Base-by-base conservation (phyloP, 768 basidiomycete genomes). In the Sarcodon aspratus region DNA sequence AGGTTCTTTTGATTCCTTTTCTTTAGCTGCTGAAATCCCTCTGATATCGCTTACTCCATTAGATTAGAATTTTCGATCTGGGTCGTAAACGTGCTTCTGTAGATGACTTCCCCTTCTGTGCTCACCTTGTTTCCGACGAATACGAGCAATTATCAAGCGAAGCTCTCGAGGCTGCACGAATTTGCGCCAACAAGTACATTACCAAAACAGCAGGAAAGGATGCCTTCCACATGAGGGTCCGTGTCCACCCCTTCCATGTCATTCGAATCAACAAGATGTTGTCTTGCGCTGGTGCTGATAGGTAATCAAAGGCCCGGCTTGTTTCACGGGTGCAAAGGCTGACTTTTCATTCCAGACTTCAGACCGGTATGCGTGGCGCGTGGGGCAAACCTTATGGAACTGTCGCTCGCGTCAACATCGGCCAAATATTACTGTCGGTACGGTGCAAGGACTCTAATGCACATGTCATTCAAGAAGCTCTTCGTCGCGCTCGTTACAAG, bases 201-300 rank as follows among this genome's bases (percentile, higher is more conserved):
- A 95, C 92, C 61, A 97, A 99, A 81, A 91, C 88, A 3, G 81
- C 86, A 32, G 95, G 96, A 62, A 98, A 98, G 74, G 95, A 99
- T 60, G 89, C 94, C 5, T 98, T 99, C 93, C 95, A 99, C 67
- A 66, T 98, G 67, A 81, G 95, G 57, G 91, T 99, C 59, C 87
- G 93, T 52, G 90, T 89, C 50, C 95, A 99, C 73, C 96, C 95
- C 38, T 96, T 85, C 90, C 96, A 99, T 66, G 91, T 98, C 60
- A 69, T 99, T 71, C 87, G 96, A 55, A 96, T 96, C 82, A 96
- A 98, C 87, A 98, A 99, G 84, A 98, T 96, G 90, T 87, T 98
- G 77, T 88, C 85, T 51, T 98, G 96, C 66, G 96, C 96, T 59
- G 95, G 96, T 59, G 94, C 96, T 60, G 96, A 99, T 91, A 76